phyloP scores from a whole-genome alignment of 2,329 filamentous ascomycete genomes.

The Colletotrichum kahawae region DNA sequence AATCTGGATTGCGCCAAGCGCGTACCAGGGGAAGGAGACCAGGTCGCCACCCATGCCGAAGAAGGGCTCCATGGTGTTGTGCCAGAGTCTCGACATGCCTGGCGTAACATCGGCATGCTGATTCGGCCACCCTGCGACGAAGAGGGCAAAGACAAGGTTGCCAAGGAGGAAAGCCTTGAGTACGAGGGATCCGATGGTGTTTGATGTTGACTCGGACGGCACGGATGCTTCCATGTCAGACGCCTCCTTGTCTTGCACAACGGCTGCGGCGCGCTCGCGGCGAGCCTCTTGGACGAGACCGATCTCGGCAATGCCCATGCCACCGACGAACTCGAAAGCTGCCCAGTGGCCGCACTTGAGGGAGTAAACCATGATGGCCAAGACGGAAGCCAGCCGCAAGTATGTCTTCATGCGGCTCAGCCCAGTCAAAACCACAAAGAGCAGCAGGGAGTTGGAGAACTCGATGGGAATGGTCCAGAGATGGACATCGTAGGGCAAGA shows the following conservation, averaged over 20 bases:
- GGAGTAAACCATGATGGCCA: constrained; percentile 41
- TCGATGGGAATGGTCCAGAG: constrained; percentile 56
- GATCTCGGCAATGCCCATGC: constrained; percentile 50
- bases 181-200: constrained; percentile 10
- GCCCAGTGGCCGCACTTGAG: constrained; percentile 45
- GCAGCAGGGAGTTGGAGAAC: constrained; percentile 48
- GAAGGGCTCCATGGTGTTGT: constrained; percentile 37
- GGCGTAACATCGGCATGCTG: constrained; percentile 35
- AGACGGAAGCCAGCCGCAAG: constrained; percentile 33
- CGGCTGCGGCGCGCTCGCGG: neutral
- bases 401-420: constrained; percentile 37
- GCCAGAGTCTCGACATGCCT: constrained; percentile 35
- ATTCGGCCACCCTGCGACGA: constrained; percentile 47
- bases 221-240: constrained; percentile 8
- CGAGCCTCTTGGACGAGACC: constrained; percentile 38
- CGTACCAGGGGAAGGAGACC: constrained; percentile 39
- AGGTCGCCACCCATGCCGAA: constrained; percentile 34
- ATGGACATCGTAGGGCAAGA: constrained; percentile 43
- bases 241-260: constrained; percentile 21
- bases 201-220: neutral
- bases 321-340: constrained; percentile 50
- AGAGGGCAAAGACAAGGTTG: constrained; percentile 34
- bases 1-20: constrained; percentile 38
- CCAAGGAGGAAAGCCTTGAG: constrained; percentile 28
- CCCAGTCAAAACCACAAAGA: constrained; percentile 44